Evolutionary conservation across 768 basidiomycete species (phyloP), one percentile per base, ranked within the genome.

Genomic region (Filobasidium floriforme): DNA sequence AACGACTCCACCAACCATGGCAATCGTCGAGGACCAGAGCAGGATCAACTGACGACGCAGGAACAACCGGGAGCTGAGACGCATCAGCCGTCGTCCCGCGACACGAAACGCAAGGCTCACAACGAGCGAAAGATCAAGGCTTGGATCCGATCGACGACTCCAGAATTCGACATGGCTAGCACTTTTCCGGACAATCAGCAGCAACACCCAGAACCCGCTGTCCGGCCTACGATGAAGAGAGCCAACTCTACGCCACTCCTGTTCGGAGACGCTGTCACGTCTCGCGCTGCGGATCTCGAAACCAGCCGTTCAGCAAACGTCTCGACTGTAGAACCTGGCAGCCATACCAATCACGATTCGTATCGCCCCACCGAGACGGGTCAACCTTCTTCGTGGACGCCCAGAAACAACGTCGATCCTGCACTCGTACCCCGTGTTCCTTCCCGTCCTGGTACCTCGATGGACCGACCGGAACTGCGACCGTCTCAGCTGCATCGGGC

Each of bases 81-180:
- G 22, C 54, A 57, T 4, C 24, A 15, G 14, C 19, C 22, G 29
- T 57, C 54, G 22, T 57, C 54, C 46, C 46, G 46, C 18, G 46
- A 19, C 12, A 24, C 24, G 18, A 18, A 51, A 19, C 46, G 24
- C 18, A 18, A 57, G 24, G 29, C 22, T 26, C 22, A 32, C 14
- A 26, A 15, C 24, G 54, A 57, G 24, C 54, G 54, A 14, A 57
- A 28, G 24, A 24, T 57, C 29, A 24, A 28, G 24, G 54, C 54
- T 19, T 57, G 54, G 54, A 57, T 57, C 12, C 15, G 54, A 4
- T 57, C 54, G 14, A 57, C 54, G 18, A 57, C 54, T 57, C 54
- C 54, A 15, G 54, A 57, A 57, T 32, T 57, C 7, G 54, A 57
- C 14, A 57, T 24, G n/a, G 29, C 26, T 24, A 26, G 12, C 24